These are phyloP conservation scores for Quercus berberidifolia DNA, from an alignment of 306 rosid genomes.

Conservation along the genomic window DNA sequence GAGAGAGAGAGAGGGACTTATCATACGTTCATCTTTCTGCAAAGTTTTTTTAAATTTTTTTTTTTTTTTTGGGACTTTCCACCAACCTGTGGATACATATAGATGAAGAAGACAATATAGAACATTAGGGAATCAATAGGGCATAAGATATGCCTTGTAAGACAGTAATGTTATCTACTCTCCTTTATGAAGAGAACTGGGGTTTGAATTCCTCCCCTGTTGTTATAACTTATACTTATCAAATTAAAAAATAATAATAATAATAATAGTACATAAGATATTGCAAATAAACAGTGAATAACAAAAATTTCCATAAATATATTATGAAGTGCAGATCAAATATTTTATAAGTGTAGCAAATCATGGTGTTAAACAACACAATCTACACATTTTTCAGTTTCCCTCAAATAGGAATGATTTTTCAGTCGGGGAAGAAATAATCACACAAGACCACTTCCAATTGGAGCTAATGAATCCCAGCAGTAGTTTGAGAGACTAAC, in stretches of 20 bases:
- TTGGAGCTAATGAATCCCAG: constrained; percentile 6
- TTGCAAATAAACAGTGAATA: neutral
- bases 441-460: constrained; percentile 11
- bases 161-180: fast-evolving
- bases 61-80: too few relatives aligned
- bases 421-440: neutral
- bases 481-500: constrained; percentile 14
- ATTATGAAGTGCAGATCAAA: neutral
- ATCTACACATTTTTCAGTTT: constrained; percentile 7
- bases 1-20: too few relatives aligned
- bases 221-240: too few relatives aligned
- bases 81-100: too few relatives aligned
- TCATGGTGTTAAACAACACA: constrained; percentile 18
- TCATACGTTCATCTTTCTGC: too few relatives aligned
- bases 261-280: neutral
- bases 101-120: too few relatives aligned
- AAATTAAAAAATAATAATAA: too few relatives aligned
- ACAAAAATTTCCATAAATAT: neutral
- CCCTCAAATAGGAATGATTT: neutral
- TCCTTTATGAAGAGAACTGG: too few relatives aligned
- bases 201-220: too few relatives aligned
- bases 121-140: too few relatives aligned
- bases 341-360: neutral
- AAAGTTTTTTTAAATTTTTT: too few relatives aligned
- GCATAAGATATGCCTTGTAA: too few relatives aligned